phyloP scores from a whole-genome alignment of 306 rosid species.

The Pyrus betulifolia region DNA sequence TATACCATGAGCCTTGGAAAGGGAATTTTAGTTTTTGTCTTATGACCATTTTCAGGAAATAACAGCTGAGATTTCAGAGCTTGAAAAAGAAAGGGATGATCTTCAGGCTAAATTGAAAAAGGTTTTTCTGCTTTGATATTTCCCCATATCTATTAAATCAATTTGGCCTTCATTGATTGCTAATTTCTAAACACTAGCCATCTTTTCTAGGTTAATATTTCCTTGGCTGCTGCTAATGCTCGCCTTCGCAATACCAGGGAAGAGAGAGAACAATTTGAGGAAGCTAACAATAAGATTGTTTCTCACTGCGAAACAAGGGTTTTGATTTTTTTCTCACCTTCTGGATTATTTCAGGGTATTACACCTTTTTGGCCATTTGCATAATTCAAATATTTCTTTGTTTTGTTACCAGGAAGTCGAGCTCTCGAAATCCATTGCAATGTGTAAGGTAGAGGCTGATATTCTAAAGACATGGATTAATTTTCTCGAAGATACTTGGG shows the following conservation, averaged over 20 bases:
- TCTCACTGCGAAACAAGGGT: slow-evolving; percentile 80
- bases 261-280: slow-evolving; percentile 97
- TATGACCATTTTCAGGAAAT: slow-evolving; percentile 54
- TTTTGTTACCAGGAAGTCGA: slow-evolving; percentile 73
- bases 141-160: background rate
- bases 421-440: slow-evolving; percentile 62
- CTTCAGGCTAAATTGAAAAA: slow-evolving; percentile 84
- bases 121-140: slow-evolving; percentile 31
- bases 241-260: slow-evolving; percentile 77
- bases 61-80: slow-evolving; percentile 61
- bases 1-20: background rate
- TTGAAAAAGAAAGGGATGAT: slow-evolving; percentile 74
- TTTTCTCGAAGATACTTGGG: slow-evolving; percentile 97
- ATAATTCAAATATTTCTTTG: background rate
- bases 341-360: background rate
- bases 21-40: slow-evolving; percentile 13
- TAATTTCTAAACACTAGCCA: slow-evolving; percentile 8
- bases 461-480: slow-evolving; percentile 80
- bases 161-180: slow-evolving; percentile 7
- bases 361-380: background rate
- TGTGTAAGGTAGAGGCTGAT: slow-evolving; percentile 69
- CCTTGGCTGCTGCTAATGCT: slow-evolving; percentile 84
- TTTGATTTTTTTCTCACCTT: slow-evolving; percentile 5
- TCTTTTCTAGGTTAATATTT: slow-evolving; percentile 60
- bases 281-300: slow-evolving; percentile 87